Percentiles rank a stretch among this genome's conserved stretches.
Evolutionary conservation across 1,284 basidiomycete species (phyloP).

Genomic region (Flammula alnicola): DNA sequence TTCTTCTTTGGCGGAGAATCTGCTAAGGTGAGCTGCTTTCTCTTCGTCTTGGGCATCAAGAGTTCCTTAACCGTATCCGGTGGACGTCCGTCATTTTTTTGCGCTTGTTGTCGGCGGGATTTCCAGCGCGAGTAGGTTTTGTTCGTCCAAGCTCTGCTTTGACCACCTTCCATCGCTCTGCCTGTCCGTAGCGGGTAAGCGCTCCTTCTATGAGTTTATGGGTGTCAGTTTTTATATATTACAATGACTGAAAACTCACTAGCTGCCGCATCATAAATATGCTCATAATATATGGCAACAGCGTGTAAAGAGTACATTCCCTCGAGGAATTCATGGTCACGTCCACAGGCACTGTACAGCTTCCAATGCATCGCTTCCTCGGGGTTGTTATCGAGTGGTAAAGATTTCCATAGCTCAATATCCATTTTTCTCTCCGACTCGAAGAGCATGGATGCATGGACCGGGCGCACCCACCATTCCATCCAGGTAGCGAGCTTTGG

Average conservation of each 20-base stretch:
- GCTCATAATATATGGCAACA: conserved; percentile 21
- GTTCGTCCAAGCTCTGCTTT: conserved; percentile 12
- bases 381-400: conserved; percentile 34
- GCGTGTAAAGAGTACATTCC: conserved; percentile 22
- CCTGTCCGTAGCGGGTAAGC: conserved; percentile 18
- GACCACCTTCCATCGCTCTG: conserved; percentile 19
- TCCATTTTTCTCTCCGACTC: conserved; percentile 20
- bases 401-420: conserved; percentile 27
- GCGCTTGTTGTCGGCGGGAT: conserved; percentile 3
- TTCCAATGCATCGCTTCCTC: conserved; percentile 36
- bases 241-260: conserved; percentile 9
- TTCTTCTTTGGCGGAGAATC: background rate
- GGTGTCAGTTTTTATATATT: conserved; percentile 6
- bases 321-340: conserved; percentile 23
- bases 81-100: conserved; percentile 28
- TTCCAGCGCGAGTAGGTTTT: conserved; percentile 13
- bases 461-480: conserved; percentile 31
- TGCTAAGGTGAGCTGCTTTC: too few relatives aligned
- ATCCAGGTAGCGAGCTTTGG: conserved; percentile 27
- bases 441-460: conserved; percentile 33
- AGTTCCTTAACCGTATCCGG: conserved; percentile 29
- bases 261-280: conserved; percentile 1
- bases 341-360: conserved; percentile 27
- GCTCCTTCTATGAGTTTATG: conserved; percentile 15
- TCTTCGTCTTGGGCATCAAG: background rate